phyloP scores from a whole-genome alignment of 768 basidiomycete species.

The Agrocybe praecox region DNA sequence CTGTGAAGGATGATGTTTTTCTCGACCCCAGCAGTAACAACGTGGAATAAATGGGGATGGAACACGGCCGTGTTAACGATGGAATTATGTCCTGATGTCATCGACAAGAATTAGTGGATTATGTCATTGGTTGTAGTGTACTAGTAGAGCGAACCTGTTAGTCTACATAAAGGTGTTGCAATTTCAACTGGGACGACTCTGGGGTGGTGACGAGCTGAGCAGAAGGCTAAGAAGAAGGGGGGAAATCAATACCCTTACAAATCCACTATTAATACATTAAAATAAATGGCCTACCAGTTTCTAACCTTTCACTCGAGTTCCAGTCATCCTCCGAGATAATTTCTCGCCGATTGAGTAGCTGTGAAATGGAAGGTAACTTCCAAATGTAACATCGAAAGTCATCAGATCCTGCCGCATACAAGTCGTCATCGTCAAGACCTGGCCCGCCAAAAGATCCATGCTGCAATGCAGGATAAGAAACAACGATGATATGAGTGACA shows the following conservation, averaged over 20 bases:
- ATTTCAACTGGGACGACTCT: slow-evolving; percentile 64
- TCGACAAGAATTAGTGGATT: neutral
- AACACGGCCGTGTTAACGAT: slow-evolving; percentile 77
- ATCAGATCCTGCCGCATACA: slow-evolving; percentile 80
- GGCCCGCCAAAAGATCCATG: slow-evolving; percentile 77
- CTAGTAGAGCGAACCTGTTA: slow-evolving; percentile 48
- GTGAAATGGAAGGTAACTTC: slow-evolving; percentile 60
- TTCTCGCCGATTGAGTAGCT: slow-evolving; percentile 46
- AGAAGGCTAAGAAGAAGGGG: slow-evolving; percentile 14
- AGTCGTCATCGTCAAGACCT: slow-evolving; percentile 50
- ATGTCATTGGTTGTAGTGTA: neutral
- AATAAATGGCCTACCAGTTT: slow-evolving; percentile 34
- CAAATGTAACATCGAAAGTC: slow-evolving; percentile 82
- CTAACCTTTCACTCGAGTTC: slow-evolving; percentile 33
- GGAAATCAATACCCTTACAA: neutral
- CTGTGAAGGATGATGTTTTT: slow-evolving; percentile 70
- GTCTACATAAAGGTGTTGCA: slow-evolving; percentile 59
- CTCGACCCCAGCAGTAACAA: slow-evolving; percentile 77
- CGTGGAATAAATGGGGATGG: slow-evolving; percentile 69
- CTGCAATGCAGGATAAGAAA: slow-evolving; percentile 32
- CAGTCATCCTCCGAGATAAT: slow-evolving; percentile 50
- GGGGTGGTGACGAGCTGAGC: slow-evolving; percentile 35
- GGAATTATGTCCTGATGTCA: slow-evolving; percentile 61
- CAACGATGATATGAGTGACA: neutral
- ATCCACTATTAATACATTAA: neutral